These are phyloP conservation scores for Coemansia aciculifera DNA, from an alignment of 192 early-diverging fungal species.

Conservation along the genomic window DNA sequence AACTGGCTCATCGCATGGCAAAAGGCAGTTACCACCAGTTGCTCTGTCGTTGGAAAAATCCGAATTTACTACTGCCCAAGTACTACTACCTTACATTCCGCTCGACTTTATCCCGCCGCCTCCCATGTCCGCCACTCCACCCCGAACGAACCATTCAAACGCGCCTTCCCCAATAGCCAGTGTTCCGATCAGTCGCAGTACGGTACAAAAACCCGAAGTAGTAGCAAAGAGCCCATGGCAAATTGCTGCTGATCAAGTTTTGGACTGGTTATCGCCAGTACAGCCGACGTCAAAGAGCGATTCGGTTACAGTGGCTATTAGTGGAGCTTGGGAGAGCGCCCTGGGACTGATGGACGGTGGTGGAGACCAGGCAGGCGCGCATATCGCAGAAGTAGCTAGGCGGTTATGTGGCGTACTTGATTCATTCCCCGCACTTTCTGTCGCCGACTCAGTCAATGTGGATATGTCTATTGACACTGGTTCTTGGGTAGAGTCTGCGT, in stretches of 20 bases:
- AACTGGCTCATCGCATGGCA: neutral
- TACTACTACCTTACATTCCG: neutral
- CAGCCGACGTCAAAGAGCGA: neutral
- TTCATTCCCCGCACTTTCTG: neutral
- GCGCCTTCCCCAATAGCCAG: neutral
- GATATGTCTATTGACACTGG: neutral
- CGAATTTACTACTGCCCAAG: neutral
- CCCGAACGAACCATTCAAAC: neutral
- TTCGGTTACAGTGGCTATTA: neutral
- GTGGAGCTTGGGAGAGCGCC: conserved; percentile 32
- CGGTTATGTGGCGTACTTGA: conserved; percentile 26
- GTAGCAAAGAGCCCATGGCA: neutral
- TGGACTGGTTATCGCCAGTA: conserved; percentile 18
- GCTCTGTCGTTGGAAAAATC: neutral
- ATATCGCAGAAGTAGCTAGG: conserved; percentile 38
- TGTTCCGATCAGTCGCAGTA: neutral
- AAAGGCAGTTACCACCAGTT: neutral
- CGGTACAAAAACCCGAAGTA: neutral
- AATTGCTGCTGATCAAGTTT: conserved; percentile 19
- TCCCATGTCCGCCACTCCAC: neutral
- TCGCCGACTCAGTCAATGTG: neutral
- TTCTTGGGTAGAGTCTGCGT: neutral
- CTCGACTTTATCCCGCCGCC: neutral
- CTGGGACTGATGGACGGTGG: conserved; percentile 38
- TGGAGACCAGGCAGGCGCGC: conserved; percentile 1